Percentiles rank a stretch among this genome's conserved stretches.
Conservation (phyloP, 179 eudicot species). For the Beta macrorhiza region DNA sequence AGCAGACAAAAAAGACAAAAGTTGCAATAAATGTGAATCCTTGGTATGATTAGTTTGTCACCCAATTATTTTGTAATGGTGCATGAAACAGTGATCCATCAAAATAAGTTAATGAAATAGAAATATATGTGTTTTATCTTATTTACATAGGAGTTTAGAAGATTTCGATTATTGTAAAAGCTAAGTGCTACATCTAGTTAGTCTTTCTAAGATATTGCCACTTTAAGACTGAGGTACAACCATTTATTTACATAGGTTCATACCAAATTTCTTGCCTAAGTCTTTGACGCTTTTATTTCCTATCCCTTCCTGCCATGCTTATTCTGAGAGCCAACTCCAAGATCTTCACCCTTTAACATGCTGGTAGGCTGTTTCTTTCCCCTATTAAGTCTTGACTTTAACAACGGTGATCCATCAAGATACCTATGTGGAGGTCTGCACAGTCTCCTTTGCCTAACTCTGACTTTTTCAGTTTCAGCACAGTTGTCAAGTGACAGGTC, state of each 20-base stretch:
- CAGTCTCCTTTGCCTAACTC: constrained; percentile 17
- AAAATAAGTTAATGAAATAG: too few species aligned
- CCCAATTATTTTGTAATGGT: too few species aligned
- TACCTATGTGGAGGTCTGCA: constrained; percentile 25
- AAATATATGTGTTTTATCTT: too few species aligned
- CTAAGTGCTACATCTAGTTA: too few species aligned
- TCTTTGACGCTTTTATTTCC: constrained; percentile 8
- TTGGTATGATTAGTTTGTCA: too few species aligned
- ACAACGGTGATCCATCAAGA: constrained; percentile 8
- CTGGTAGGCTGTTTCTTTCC: constrained; percentile 17
- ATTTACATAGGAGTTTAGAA: too few species aligned
- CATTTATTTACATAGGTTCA: neutral
- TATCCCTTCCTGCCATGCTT: constrained; percentile 1
- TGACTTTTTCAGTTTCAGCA: neutral
- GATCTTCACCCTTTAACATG: constrained; percentile 9
- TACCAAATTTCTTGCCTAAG: constrained; percentile 2
- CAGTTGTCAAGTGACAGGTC: constrained; percentile 23
- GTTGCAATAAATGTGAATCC: too few species aligned
- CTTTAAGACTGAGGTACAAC: too few species aligned
- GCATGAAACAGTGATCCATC: too few species aligned
- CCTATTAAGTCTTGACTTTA: constrained; percentile 1
- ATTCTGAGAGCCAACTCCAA: constrained; percentile 15
- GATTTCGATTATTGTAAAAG: too few species aligned
- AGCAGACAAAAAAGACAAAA: too few species aligned
- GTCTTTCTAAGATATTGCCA: too few species aligned